Base-by-base conservation (phyloP, 192 early-diverging fungal species). In the Dimargaris cristalligena region DNA sequence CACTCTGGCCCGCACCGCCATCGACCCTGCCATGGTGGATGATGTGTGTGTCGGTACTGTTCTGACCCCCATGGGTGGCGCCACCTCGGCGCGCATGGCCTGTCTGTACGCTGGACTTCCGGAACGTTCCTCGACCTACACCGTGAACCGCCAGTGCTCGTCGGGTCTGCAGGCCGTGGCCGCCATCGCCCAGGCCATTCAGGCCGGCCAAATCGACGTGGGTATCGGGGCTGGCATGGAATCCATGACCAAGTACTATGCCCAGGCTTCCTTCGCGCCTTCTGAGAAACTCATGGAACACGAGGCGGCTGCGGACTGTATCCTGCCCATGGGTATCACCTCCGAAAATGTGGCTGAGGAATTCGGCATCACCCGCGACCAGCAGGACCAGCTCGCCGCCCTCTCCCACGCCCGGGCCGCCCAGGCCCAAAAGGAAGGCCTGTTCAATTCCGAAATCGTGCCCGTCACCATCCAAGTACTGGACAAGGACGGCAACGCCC, bases 31-130 rank as follows among this genome's bases (percentile, higher is more conserved):
- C 32, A 63, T 90, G 51, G 89, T 97, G 32, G 78, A 97, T 62
- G 94, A 97, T 61, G 91, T 97, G 62, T 83, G 85, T 72, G 89
- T 94, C n/a, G 94, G 94, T 57, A 93, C 85, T 63, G 91, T 94
- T 41, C 76, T 89, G 34, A 83, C 89, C 58, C 82, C 89, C 30
- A 88, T 87, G 44, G 91, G 89, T 34, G 91, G 90, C 45, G 90
- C 90, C 62, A 90, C 82, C 57, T 83, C 79, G 46, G 88, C 91
- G 26, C 83, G 94, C 41, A 91, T 92, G 79, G 91, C 94, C 30
- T 80, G 85, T 60, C 80, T 97, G 49, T 81, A 88, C 65, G 94
- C 91, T 34, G 91, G 88, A 52, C 91, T 90, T 76, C 90, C 94
- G 10, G 79, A 89, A 48, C 78, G 80, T 4, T 83, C 87, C 25